A percentile compares a stretch with the other conserved stretches of the same genome.
Evolutionary conservation across 345 rosid genomes (phyloP).

Genomic region (Aegle marmelos): DNA sequence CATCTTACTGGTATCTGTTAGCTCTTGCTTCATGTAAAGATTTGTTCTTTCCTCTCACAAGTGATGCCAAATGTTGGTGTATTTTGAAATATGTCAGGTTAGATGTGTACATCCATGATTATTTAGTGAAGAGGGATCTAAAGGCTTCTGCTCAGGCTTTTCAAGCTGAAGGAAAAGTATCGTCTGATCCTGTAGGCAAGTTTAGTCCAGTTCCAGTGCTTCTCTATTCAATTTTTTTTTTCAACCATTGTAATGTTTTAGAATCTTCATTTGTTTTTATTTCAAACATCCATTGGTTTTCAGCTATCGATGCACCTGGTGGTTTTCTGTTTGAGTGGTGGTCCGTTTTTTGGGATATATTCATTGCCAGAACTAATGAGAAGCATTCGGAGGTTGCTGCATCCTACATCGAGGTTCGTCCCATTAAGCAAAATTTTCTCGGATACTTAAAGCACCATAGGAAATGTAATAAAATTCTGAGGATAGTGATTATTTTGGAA

Average conservation of each 20-base stretch:
- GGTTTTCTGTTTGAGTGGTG: constrained; percentile 99
- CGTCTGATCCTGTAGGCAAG: constrained; percentile 97
- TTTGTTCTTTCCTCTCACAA: neutral
- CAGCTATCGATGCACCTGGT: constrained; percentile 99
- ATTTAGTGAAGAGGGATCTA: constrained; percentile 87
- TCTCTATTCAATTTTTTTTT: neutral
- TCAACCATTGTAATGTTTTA: neutral
- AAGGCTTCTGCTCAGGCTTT: constrained; percentile 98
- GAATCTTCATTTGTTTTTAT: constrained; percentile 5
- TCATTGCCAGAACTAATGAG: constrained; percentile 96
- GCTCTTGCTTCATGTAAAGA: neutral
- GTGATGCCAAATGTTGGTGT: neutral
- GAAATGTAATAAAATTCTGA: neutral
- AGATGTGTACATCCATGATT: constrained; percentile 97
- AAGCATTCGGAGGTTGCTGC: constrained; percentile 99
- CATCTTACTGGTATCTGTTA: neutral
- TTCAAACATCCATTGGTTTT: constrained; percentile 22
- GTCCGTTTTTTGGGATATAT: constrained; percentile 99
- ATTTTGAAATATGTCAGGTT: constrained; percentile 47
- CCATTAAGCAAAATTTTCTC: neutral
- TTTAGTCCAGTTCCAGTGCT: neutral
- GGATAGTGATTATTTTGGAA: neutral
- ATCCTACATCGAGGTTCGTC: constrained; percentile 86
- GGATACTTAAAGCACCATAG: neutral
- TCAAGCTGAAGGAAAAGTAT: constrained; percentile 95